Evolutionary conservation across 148 eudicot species (phyloP).

Genomic region (Diospyros lotus): DNA sequence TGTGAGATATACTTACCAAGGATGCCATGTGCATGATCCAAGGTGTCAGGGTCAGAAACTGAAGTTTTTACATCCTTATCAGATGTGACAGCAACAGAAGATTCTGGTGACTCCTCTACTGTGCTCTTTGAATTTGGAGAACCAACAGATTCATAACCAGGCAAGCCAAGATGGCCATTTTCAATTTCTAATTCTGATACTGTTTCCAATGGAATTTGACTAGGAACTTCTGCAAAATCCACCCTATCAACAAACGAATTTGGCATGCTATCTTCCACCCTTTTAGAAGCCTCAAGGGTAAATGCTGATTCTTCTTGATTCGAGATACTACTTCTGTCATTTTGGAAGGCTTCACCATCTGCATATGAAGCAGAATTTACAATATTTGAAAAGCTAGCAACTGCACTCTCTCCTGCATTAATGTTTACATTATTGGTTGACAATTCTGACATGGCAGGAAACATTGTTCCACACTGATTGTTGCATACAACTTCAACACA

Average conservation of each 20-base stretch:
- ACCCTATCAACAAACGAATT: slow-evolving; percentile 21
- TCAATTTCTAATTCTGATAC: slow-evolving; percentile 63
- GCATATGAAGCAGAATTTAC: slow-evolving; percentile 27
- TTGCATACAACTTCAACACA: slow-evolving; percentile 23
- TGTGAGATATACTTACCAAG: slow-evolving; percentile 50
- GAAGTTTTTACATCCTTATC: slow-evolving; percentile 30
- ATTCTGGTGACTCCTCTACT: slow-evolving; percentile 43
- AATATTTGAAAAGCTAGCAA: slow-evolving; percentile 19
- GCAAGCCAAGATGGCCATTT: slow-evolving; percentile 47
- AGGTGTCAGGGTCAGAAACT: slow-evolving; percentile 26
- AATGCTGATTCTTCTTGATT: slow-evolving; percentile 19
- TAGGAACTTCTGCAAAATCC: slow-evolving; percentile 30
- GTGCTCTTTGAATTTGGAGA: slow-evolving; percentile 24
- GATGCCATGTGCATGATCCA: slow-evolving; percentile 28
- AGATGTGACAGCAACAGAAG: slow-evolving; percentile 23
- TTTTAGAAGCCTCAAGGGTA: slow-evolving; percentile 17
- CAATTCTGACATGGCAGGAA: slow-evolving; percentile 20
- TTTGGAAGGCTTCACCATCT: slow-evolving; percentile 20
- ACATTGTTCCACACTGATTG: slow-evolving; percentile 17
- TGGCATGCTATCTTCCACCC: slow-evolving; percentile 25
- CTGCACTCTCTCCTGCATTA: slow-evolving; percentile 23
- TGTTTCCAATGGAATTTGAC: slow-evolving; percentile 28
- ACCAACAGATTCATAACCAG: slow-evolving; percentile 43
- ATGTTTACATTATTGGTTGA: slow-evolving; percentile 16
- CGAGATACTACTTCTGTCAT: slow-evolving; percentile 8